Conservation (phyloP, 2,329 filamentous ascomycete genomes). For the Meredithiella fracta region DNA sequence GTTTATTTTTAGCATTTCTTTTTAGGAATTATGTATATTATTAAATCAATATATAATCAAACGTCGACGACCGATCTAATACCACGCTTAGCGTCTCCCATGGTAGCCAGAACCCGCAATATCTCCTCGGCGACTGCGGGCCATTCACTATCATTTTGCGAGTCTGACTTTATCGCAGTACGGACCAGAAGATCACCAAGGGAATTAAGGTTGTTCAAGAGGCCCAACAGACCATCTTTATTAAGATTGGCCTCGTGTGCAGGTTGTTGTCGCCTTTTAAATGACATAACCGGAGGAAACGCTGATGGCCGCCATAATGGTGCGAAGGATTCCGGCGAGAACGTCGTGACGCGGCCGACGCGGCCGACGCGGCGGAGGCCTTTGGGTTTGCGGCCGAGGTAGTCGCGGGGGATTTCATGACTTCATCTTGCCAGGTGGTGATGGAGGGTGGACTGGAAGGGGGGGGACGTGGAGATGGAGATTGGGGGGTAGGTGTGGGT, state of each 20-base stretch:
- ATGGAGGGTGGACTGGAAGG: neutral
- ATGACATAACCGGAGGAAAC: no score
- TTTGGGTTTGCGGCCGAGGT: neutral
- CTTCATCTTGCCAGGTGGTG: neutral
- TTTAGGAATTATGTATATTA: no score
- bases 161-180: neutral
- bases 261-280: neutral
- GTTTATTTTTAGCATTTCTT: no score
- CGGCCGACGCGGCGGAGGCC: neutral
- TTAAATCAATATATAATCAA: no score
- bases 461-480: neutral
- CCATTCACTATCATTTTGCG: neutral
- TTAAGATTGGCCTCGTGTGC: neutral
- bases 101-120: neutral
- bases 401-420: neutral
- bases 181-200: neutral
- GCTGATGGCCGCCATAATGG: no score
- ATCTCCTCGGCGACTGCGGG: neutral
- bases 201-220: neutral
- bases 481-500: neutral
- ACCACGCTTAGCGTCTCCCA: neutral
- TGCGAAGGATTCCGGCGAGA: no score
- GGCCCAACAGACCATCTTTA: neutral
- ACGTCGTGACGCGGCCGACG: neutral
- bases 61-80: neutral